Evolutionary conservation across 2,329 filamentous ascomycete species (phyloP).

Genomic region (Aspergillus sclerotialis): DNA sequence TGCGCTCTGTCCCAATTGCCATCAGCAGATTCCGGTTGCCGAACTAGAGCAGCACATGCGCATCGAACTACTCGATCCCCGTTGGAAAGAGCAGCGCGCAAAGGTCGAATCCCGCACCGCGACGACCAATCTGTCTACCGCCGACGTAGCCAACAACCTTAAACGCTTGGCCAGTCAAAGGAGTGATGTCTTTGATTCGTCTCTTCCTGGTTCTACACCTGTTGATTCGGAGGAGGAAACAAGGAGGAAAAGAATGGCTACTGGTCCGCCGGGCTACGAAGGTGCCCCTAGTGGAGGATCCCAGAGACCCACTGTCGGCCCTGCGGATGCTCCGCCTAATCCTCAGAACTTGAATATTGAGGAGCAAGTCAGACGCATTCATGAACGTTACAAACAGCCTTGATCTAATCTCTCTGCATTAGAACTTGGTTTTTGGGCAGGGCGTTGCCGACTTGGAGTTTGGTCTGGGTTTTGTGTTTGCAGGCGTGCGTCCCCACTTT

Average conservation of each 20-base stretch:
- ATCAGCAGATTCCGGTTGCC: constrained; percentile 76
- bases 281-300: constrained; percentile 16
- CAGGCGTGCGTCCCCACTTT: no score
- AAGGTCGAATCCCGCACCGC: constrained; percentile 79
- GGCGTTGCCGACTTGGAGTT: background rate
- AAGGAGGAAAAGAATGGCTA: constrained; percentile 68
- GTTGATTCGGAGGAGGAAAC: constrained; percentile 67
- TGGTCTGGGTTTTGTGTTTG: constrained; percentile 2
- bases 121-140: constrained; percentile 77
- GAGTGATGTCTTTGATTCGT: constrained; percentile 72
- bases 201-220: constrained; percentile 38
- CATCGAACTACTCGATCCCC: constrained; percentile 87
- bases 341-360: constrained; percentile 61
- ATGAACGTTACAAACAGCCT: constrained; percentile 45
- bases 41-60: constrained; percentile 91
- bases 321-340: constrained; percentile 22
- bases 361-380: constrained; percentile 70
- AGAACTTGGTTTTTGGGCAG: background rate
- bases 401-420: constrained; percentile 2
- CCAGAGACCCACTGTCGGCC: constrained; percentile 22
- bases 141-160: constrained; percentile 85
- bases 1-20: constrained; percentile 85
- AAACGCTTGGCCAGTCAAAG: constrained; percentile 90
- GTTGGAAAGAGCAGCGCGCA: constrained; percentile 92
- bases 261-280: constrained; percentile 33